These are phyloP conservation scores for Pilasporangium apinafurcum DNA, from an alignment of 352 stramenopile species.

Conservation along the genomic window DNA sequence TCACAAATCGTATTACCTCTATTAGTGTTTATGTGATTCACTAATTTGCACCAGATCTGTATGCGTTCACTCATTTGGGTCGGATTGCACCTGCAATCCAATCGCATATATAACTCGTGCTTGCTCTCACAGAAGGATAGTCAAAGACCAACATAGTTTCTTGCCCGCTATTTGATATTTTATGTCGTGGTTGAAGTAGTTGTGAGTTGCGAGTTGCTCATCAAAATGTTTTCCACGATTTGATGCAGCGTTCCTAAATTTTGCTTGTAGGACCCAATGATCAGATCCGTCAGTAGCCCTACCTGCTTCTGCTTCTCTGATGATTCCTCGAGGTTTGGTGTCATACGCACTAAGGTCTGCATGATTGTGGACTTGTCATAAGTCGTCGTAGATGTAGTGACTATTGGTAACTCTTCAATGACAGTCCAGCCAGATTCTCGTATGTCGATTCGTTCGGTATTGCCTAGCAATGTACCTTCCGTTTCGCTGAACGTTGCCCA, in stretches of 20 bases:
- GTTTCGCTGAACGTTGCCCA: conserved; percentile 1
- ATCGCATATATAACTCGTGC: too few species aligned
- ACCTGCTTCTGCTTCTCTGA: not conserved
- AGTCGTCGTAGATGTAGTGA: not conserved
- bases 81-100: too few species aligned
- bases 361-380: not conserved
- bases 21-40: too few species aligned
- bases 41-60: too few species aligned
- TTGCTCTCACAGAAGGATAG: too few species aligned
- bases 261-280: not conserved
- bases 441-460: not conserved
- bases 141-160: too few species aligned
- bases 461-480: not conserved
- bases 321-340: not conserved
- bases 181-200: too few species aligned
- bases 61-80: too few species aligned
- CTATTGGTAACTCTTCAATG: not conserved
- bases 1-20: too few species aligned
- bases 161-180: too few species aligned
- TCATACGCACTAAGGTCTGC: conserved; percentile 2
- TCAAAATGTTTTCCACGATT: conserved; percentile 5
- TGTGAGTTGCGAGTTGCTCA: too few species aligned
- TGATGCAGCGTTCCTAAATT: conserved; percentile 3
- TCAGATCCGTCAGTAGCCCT: conserved; percentile 1
- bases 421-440: not conserved